These are phyloP conservation scores for Nitzschia putrida DNA, from an alignment of 108 stramenopile species.

Conservation along the genomic window DNA sequence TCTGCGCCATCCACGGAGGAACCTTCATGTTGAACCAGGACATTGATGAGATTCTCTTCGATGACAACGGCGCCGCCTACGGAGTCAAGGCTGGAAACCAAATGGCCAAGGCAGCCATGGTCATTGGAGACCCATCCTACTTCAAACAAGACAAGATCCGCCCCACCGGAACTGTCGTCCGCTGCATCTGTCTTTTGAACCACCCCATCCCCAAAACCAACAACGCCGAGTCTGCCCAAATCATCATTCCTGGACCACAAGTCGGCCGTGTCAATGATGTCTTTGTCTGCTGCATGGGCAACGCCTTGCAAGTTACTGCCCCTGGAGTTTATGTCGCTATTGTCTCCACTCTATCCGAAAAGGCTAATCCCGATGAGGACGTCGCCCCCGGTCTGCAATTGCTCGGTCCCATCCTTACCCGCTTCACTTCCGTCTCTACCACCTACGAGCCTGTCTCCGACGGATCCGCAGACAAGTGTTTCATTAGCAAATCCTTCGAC, in stretches of 20 bases:
- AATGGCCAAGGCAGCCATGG: conserved; percentile 95
- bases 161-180: conserved; percentile 87
- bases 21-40: conserved; percentile 99
- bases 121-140: conserved; percentile 98
- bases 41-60: conserved; percentile 94
- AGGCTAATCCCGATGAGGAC: conserved; percentile 90
- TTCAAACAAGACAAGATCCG: conserved; percentile 82
- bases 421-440: conserved; percentile 91
- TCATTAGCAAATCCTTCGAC: conserved; percentile 93
- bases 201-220: conserved; percentile 94
- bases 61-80: conserved; percentile 83
- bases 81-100: conserved; percentile 90
- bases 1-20: conserved; percentile 98
- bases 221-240: conserved; percentile 90
- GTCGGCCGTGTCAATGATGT: conserved; percentile 94
- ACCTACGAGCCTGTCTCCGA: conserved; percentile 90
- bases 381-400: conserved; percentile 90
- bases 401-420: conserved; percentile 89
- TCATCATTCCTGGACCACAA: conserved; percentile 98
- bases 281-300: conserved; percentile 91
- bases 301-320: conserved; percentile 76
- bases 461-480: conserved; percentile 90
- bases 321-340: conserved; percentile 96
- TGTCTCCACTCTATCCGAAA: conserved; percentile 95
- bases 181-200: conserved; percentile 97